phyloP scores from a whole-genome alignment of 768 basidiomycete species.

The Phaeolepiota aurea region DNA sequence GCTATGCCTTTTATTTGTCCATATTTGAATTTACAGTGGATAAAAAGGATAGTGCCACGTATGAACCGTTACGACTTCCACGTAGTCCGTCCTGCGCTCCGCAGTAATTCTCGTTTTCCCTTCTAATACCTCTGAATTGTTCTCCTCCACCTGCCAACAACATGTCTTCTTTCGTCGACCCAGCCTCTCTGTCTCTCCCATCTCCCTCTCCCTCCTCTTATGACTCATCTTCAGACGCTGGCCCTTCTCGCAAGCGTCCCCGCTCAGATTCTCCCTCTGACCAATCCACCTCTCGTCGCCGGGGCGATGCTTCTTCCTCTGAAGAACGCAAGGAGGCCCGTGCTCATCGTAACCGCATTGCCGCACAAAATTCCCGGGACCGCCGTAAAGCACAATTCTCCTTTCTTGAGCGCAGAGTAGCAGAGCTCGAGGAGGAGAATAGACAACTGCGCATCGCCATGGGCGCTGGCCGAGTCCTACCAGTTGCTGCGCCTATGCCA shows the following conservation, averaged over 20 bases:
- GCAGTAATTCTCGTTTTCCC: conserved; percentile 17
- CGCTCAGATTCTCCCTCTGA: conserved; percentile 53
- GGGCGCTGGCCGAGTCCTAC: conserved; percentile 13
- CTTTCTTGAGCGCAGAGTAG: conserved; percentile 57
- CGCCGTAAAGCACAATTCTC: conserved; percentile 79
- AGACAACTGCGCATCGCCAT: conserved; percentile 55
- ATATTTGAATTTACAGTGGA: conserved; percentile 4
- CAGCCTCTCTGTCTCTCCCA: conserved; percentile 20
- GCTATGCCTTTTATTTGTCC: conserved; percentile 5
- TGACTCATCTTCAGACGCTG: conserved; percentile 16
- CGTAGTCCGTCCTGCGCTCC: conserved; percentile 27
- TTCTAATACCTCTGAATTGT: conserved; percentile 7
- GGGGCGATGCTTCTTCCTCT: conserved; percentile 24
- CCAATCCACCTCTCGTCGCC: conserved; percentile 82
- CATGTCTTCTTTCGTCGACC: conserved; percentile 18
- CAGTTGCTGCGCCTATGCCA: conserved; percentile 17
- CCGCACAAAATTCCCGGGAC: conserved; percentile 90
- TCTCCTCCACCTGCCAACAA: conserved; percentile 5
- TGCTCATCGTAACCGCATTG: conserved; percentile 88
- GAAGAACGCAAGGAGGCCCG: conserved; percentile 85
- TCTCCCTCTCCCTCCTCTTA: conserved; percentile 17
- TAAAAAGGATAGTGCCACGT: conserved; percentile 18
- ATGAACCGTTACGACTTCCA: conserved; percentile 21
- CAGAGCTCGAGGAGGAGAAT: conserved; percentile 82
- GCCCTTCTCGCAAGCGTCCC: conserved; percentile 67